Base-by-base conservation (phyloP, 2,329 filamentous ascomycete genomes). In the Neonectria ditissima region DNA sequence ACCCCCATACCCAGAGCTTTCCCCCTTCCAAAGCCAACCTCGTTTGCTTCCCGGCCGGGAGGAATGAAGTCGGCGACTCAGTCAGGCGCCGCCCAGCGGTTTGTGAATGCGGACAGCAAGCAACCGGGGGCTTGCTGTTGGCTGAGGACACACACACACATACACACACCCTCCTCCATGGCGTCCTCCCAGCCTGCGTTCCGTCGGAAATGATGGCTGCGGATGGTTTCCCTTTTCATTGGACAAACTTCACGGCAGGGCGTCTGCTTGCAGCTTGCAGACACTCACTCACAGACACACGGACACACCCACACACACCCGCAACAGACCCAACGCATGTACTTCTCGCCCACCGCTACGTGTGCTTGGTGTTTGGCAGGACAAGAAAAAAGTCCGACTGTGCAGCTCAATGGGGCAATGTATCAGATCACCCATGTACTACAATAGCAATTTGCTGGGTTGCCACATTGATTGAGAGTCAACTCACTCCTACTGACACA, bases 201-300 rank as follows among this genome's bases (percentile, higher is more conserved):
- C 50, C 50, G 37, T 54, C 56, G 62, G 57, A 72, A 68, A 69
- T 70, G 66, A 70, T 69, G 63, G 64, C 66, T 63, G 55, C 53
- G 59, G 67, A 53, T 41, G 3, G 5, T 6, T 62, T 55, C 69
- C 66, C 62, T 44, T n/a, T 57, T 66, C 66, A 60, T 44, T 20
- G 59, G 47, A 39, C 39, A 51, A 50, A 71, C n/a, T 72, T 68
- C 66, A 71, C 65, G 60, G 30, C 66, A 67, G 67, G 59, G 30
- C 65, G 48, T 48, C 53, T 20, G 28, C 39, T 47, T 47, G 41
- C 34, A 34, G 32, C n/a, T n/a, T n/a, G n/a, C n/a, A n/a, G n/a
- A n/a, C n/a, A n/a, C n/a, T n/a, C n/a, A n/a, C n/a, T n/a, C n/a
- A n/a, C n/a, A n/a, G n/a, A n/a, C n/a, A n/a, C n/a, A n/a, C n/a